Percentiles rank a stretch among this genome's conserved stretches.
Conservation (phyloP, 768 basidiomycete species). For the Leccinum longicurvipes region DNA sequence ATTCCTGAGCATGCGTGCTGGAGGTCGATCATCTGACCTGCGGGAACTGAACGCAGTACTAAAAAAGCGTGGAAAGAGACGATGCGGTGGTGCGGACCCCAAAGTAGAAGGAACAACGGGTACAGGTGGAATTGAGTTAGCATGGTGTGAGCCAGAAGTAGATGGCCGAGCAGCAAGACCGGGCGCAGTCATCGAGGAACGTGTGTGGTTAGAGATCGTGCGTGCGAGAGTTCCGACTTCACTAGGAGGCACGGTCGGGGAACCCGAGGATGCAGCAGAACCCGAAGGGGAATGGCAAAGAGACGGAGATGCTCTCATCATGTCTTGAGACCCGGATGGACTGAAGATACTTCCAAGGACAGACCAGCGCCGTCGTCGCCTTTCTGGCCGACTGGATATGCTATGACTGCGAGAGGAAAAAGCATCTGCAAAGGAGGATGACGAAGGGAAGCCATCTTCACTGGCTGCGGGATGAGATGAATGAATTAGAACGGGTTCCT, state of each 20-base stretch:
- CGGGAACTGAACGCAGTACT: slow-evolving; percentile 59
- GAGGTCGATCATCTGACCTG: slow-evolving; percentile 54
- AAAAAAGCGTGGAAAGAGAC: slow-evolving; percentile 71
- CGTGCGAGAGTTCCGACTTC: slow-evolving; percentile 23
- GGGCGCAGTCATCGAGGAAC: slow-evolving; percentile 11
- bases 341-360: slow-evolving; percentile 50
- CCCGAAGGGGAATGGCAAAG: slow-evolving; percentile 18
- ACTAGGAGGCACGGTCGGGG: slow-evolving; percentile 18
- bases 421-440: slow-evolving; percentile 48
- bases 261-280: slow-evolving; percentile 16
- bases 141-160: slow-evolving; percentile 29
- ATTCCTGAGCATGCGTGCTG: slow-evolving; percentile 34
- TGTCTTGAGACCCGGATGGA: slow-evolving; percentile 22
- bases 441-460: slow-evolving; percentile 43
- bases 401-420: slow-evolving; percentile 33
- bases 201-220: slow-evolving; percentile 24
- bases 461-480: slow-evolving; percentile 37
- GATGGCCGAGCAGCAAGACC: slow-evolving; percentile 30
- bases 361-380: slow-evolving; percentile 70
- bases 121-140: slow-evolving; percentile 16
- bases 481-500: slow-evolving; percentile 65
- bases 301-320: slow-evolving; percentile 26
- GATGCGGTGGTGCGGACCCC: slow-evolving; percentile 42
- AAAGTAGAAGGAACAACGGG: slow-evolving; percentile 30
- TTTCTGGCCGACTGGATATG: slow-evolving; percentile 30